phyloP scores from a whole-genome alignment of 805 yeast species.

The Candida palmyrensis region DNA sequence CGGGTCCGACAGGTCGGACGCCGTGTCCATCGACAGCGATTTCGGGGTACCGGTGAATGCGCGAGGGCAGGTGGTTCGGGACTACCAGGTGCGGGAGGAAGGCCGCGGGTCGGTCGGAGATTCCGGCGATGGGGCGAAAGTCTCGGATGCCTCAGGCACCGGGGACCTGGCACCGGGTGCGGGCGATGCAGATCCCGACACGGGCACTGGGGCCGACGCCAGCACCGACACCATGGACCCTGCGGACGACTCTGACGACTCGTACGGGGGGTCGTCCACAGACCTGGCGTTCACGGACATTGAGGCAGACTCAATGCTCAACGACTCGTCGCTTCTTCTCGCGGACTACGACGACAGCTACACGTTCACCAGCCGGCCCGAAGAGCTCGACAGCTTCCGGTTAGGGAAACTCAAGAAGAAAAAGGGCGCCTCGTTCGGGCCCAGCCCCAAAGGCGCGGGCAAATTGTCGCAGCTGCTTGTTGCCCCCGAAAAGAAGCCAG shows the following conservation, averaged over 20 bases:
- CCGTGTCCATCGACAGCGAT: slow-evolving; percentile 23
- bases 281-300: slow-evolving; percentile 43
- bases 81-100: background rate
- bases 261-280: slow-evolving; percentile 22
- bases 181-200: slow-evolving; percentile 12
- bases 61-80: slow-evolving; percentile 14
- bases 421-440: slow-evolving; percentile 1
- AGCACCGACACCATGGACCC: slow-evolving; percentile 23
- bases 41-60: slow-evolving; percentile 23
- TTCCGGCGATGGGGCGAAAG: slow-evolving; percentile 7
- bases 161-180: slow-evolving; percentile 11
- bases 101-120: background rate
- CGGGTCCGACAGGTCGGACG: slow-evolving; percentile 13
- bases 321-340: slow-evolving; percentile 18
- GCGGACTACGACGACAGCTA: slow-evolving; percentile 17
- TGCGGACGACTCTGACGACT: slow-evolving; percentile 22
- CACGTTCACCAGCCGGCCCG: slow-evolving; percentile 12
- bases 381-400: slow-evolving; percentile 8
- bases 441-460: too few relatives aligned
- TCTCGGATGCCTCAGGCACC: slow-evolving; percentile 16
- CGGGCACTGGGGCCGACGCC: slow-evolving; percentile 16
- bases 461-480: slow-evolving; percentile 4
- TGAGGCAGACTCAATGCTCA: slow-evolving; percentile 34
- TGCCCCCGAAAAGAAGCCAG: slow-evolving; percentile 2
- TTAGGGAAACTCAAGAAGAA: slow-evolving; percentile 14